Evolutionary conservation across 768 basidiomycete species (phyloP), one percentile per base, ranked within the genome.

Genomic region (Russula compacta): DNA sequence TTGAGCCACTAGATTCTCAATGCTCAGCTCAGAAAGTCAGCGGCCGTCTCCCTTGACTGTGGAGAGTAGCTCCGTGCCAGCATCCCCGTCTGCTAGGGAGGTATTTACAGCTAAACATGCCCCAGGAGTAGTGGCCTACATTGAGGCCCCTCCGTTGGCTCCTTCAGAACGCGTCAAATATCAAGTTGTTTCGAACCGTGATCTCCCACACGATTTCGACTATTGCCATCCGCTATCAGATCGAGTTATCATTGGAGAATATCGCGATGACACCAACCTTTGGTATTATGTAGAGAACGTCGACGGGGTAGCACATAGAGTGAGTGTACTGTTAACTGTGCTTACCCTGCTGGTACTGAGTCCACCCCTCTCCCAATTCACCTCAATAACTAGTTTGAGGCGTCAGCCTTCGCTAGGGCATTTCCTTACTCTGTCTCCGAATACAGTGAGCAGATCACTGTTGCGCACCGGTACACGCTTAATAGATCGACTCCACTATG

Each of bases 281-380:
- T 67, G 64, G 64, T 67, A 66, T 58, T 67, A 59, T 54, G 61
- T 59, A 40, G 48, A 56, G 38, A 48, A 53, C 29, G 58, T 36
- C 11, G 53, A 58, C 21, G 64, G 58, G n/a, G 38, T 63, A n/a
- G 53, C 47, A 6, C 55, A 62, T 39, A 66, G 58, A 40, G 66
- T 66, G 47, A 48, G 59, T 58, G 17, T 21, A 11, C 21, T 29
- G 5, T 17, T n/a, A 6, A 46, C 32, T 42, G 36, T 21, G 24
- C 14, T 33, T 21, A 29, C 40, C 21, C 40, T 53, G 56, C 36
- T 51, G 19, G 14, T 56, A 19, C n/a, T 52, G 9, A 52, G 1
- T 21, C 35, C 15, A 14, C 50, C 33, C 32, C 9, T 36, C 38
- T 56, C 19, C 15, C 5, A n/a, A 49, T 19, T 32, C 42, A 11